Conservation (phyloP, 768 basidiomycete genomes). For the Kockovaella imperatae region DNA sequence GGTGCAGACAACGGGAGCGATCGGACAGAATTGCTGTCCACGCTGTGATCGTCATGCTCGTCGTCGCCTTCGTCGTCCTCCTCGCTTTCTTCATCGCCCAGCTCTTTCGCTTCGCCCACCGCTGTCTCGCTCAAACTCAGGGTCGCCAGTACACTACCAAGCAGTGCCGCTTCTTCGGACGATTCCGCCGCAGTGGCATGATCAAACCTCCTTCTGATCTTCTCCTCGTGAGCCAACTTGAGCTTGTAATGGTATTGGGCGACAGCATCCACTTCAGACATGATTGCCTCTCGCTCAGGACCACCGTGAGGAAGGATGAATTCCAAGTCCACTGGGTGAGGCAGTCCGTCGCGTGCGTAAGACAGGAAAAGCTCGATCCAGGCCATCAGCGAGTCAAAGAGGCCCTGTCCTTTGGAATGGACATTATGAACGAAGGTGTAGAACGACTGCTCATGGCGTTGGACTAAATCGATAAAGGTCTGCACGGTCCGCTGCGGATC, state of each 20-base stretch:
- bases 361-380: slow-evolving; percentile 96
- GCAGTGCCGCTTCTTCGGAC: slow-evolving; percentile 76
- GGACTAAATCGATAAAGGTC: slow-evolving; percentile 83
- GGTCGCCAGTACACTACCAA: slow-evolving; percentile 72
- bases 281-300: slow-evolving; percentile 63
- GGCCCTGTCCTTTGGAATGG: slow-evolving; percentile 86
- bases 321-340: slow-evolving; percentile 67
- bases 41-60: slow-evolving; percentile 26
- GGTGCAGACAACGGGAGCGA: neutral
- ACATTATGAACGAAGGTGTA: slow-evolving; percentile 98
- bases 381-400: slow-evolving; percentile 87
- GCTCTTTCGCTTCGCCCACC: slow-evolving; percentile 55
- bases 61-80: slow-evolving; percentile 50
- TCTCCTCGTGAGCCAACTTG: slow-evolving; percentile 86
- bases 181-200: slow-evolving; percentile 49
- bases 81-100: slow-evolving; percentile 64
- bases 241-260: slow-evolving; percentile 89
- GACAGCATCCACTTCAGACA: slow-evolving; percentile 80
- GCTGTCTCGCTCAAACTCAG: slow-evolving; percentile 74
- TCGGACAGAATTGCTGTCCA: slow-evolving; percentile 9
- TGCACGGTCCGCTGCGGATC: slow-evolving; percentile 82
- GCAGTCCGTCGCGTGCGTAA: slow-evolving; percentile 79
- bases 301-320: slow-evolving; percentile 78
- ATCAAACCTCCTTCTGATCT: slow-evolving; percentile 75
- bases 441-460: slow-evolving; percentile 89